Base-by-base conservation (phyloP, 177 flowering plant genomes). In the Vitis hybrid region DNA sequence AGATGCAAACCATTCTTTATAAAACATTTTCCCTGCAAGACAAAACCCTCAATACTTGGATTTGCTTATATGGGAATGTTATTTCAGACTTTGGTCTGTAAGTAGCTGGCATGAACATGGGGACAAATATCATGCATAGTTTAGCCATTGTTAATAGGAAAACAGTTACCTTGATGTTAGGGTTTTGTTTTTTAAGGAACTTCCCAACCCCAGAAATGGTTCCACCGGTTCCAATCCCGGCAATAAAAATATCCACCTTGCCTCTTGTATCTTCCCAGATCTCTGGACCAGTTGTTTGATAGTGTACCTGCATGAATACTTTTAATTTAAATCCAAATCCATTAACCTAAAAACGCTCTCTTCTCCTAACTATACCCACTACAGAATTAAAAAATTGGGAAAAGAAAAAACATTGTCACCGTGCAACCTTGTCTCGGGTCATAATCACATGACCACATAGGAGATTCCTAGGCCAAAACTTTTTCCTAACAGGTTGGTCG, bases 251-350 rank as follows among this genome's bases (percentile, higher is more conserved):
- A 78, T 88, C 94, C 63, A 90, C 90, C 75, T 90, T 86, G 70
- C 94, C 94, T 55, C 77, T 81, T 35, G 94, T 86, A 78, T 90
- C 94, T 59, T 88, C 90, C 94, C 91, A 90, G 54, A 90, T 88
- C 69, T 90, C 94, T 52, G 94, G 94, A 72, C 94, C 94, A 66
- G 94, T 90, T 68, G 94, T 90, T 68, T 90, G 88, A 77, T 77
- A 88, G 72, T 90, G 94, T 65, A 85, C 67, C 94, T 90, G 85
- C 55, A 64, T 21, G 21, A 70, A 74, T 13, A 46, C 64, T 10
- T 24, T 15, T 18, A 62, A 58, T 35, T 67, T 14, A 52, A 68
- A 56, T 52, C 12, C 11, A 70, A 32, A 46, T 46, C 19, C 30
- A 24, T 27, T 17, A 30, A 68, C 52, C 10, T 19, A 27, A 51